Conservation (phyloP, 768 basidiomycete species). For the Tylopilus felleus region DNA sequence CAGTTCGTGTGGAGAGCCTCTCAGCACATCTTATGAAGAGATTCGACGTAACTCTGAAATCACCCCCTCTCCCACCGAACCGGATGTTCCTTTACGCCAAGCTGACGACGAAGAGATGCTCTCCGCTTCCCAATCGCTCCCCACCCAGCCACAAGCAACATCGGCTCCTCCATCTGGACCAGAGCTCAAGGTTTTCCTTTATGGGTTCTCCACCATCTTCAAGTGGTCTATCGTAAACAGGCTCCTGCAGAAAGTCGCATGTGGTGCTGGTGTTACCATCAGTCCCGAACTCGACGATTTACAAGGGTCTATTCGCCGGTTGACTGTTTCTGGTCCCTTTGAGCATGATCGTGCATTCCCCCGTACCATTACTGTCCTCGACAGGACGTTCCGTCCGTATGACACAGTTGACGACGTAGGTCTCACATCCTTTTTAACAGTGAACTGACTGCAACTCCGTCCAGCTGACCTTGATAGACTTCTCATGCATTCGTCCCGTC, state of each 20-base stretch:
- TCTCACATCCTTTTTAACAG: conserved; percentile 14
- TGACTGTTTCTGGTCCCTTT: conserved; percentile 28
- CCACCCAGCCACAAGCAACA: conserved; percentile 32
- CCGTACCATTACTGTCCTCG: conserved; percentile 36
- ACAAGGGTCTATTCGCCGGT: conserved; percentile 20
- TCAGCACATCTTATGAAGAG: conserved; percentile 56
- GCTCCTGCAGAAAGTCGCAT: conserved; percentile 54
- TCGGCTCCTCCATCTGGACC: conserved; percentile 26
- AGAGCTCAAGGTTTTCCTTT: conserved; percentile 63
- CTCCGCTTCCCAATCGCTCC: conserved; percentile 19
- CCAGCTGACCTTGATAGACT: conserved; percentile 40
- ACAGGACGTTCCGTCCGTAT: conserved; percentile 30
- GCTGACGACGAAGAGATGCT: conserved; percentile 34
- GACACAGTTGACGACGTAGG: conserved; percentile 27
- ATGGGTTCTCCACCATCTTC: conserved; percentile 54
- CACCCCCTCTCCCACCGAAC: conserved; percentile 18
- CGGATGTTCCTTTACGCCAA: conserved; percentile 14
- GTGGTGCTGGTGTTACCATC: conserved; percentile 33
- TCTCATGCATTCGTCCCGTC: conserved; percentile 50
- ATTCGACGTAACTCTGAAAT: conserved; percentile 40
- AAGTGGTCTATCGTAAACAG: conserved; percentile 62
- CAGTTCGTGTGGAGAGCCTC: conserved; percentile 60
- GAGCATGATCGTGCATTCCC: conserved; percentile 27
- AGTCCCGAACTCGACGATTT: conserved; percentile 19
- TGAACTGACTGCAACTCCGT: conserved; percentile 30